Evolutionary conservation across 495 filamentous ascomycete genomes (phyloP), one percentile per base, ranked within the genome.

Genomic region (Massariosphaeria phaeospora): DNA sequence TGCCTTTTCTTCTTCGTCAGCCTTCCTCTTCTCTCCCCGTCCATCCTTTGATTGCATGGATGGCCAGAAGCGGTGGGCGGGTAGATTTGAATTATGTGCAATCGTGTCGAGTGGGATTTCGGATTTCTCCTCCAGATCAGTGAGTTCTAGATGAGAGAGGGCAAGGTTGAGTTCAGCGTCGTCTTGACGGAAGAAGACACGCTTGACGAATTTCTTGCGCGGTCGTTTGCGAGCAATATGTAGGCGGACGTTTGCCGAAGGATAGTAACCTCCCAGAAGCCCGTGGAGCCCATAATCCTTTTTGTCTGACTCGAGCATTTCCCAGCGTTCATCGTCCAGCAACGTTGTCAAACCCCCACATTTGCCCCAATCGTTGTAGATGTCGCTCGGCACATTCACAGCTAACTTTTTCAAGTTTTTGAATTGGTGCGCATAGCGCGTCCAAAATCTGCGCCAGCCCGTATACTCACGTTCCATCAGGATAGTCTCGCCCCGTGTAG

Each of bases 401-500:
- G 48, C 51, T 30, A 57, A 33, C 31, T 63, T 63, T 21, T 63
- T 58, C 5, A 58, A 40, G 24, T 58, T 58, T 9, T 38, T 58
- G 33, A 63, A 55, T 31, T 47, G 55, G 6, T 33, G 49, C 6
- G 59, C 55, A 33, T 63, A 58, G 11, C 59, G 41, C 13, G 34
- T 35, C 59, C 59, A 63, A 40, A 63, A 63, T 7, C 49, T 33
- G 24, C 48, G 41, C 54, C 59, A 63, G 18, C 59, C 59, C 47
- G 40, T 63, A 41, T 41, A 45, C 35, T 63, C 55, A 7, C 50
- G 42, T 6, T 29, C 15, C 8, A 63, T 25, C 13, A 63, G 34
- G 35, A 42, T 48, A 21, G 6, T 39, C 42, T 58, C 49, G 1
- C 15, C 50, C 12, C 49, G 24, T n/a, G 48, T 49, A 13, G 35